Evolutionary conservation across 305 asterid species (phyloP).

Genomic region (Nicotiana rustica): DNA sequence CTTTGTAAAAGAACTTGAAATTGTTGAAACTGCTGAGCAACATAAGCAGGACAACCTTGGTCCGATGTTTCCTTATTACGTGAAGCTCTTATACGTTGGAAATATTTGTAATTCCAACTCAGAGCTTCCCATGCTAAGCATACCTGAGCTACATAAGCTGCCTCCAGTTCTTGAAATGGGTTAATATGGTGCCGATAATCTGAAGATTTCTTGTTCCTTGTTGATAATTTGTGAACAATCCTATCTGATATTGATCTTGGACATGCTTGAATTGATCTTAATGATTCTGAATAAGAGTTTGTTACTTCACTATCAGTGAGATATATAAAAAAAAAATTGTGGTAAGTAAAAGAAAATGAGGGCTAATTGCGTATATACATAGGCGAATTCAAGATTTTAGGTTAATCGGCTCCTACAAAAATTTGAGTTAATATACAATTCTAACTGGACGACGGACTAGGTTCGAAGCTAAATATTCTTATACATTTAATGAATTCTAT

Average conservation of each 20-base stretch:
- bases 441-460: too few species aligned
- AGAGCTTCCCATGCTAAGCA: conserved; percentile 96
- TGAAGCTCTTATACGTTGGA: conserved; percentile 66
- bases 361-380: not conserved
- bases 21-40: conserved; percentile 90
- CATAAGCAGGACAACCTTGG: conserved; percentile 85
- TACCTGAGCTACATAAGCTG: conserved; percentile 90
- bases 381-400: too few species aligned
- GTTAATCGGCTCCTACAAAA: too few species aligned
- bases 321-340: not conserved
- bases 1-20: conserved; percentile 84
- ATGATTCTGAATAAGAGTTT: conserved; percentile 59
- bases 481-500: too few species aligned
- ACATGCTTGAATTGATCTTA: conserved; percentile 76
- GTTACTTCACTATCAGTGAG: not conserved
- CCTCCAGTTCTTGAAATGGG: conserved; percentile 81
- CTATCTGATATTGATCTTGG: conserved; percentile 92
- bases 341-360: not conserved
- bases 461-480: too few species aligned
- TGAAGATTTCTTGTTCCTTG: conserved; percentile 46
- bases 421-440: too few species aligned
- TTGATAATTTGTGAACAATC: conserved; percentile 60
- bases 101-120: conserved; percentile 84
- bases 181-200: conserved; percentile 52
- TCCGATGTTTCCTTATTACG: conserved; percentile 63